Evolutionary conservation across 2,329 filamentous ascomycete genomes (phyloP), one percentile per base, ranked within the genome.

Genomic region (Uncinocarpus reesii): DNA sequence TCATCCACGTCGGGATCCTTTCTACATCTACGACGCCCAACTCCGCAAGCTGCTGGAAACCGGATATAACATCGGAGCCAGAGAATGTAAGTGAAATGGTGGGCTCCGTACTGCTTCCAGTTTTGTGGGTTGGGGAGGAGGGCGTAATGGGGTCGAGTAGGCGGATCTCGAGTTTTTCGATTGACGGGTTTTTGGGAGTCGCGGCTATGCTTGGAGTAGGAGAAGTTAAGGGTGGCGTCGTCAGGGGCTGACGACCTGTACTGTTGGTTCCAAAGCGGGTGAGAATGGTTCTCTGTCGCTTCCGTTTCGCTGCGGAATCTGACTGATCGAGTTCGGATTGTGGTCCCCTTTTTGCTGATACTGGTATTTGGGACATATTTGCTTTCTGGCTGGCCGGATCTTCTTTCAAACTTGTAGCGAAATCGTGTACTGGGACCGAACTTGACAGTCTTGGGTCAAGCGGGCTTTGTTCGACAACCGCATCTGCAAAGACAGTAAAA

Each of bases 1-100:
- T 92, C 81, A 94, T 83, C 86, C 87, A 94, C 0, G 84, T 84
- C 0, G 88, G 87, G 83, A 93, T 89, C 47, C 72, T 77, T 58
- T 81, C 76, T 1, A 86, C 83, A 60, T 93, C 80, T 21, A 94
- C 71, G 3, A 70, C 55, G 0, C 86, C 86, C 13, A 78, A 69
- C 63, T 93, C 86, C 0, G 90, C 83, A 26, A 94, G 72, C 58
- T 83, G 79, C 41, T 86, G 76, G 20, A 94, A 73, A 0, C 88
- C 88, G 0, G 82, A 81, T 66, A 93, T 90, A 2, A 94, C 80
- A 61, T 94, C 86, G 0, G 75, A 65, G 0, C 88, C 88, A 32
- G 81, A 76, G 53, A 95, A 84, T 0, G 78, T 80, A 7, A 94
- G 65, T 2, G 62, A 63, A 3, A 62, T 56, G 6, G 61, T 58